Evolutionary conservation across 257 asterid species (phyloP), one percentile per base, ranked within the genome.

Genomic region (Mitragyna speciosa): DNA sequence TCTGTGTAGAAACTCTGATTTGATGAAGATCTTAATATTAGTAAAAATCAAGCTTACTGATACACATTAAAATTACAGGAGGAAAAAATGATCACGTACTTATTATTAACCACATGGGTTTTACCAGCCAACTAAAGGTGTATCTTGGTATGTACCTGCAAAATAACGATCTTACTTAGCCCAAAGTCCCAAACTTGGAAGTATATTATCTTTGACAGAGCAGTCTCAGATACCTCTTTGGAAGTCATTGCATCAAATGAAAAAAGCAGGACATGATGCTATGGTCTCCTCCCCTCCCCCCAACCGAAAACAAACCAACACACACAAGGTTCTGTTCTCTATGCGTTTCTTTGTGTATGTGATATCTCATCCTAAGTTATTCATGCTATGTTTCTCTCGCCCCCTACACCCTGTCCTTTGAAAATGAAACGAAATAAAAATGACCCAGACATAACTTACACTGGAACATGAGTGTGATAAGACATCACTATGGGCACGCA

Each of bases 391-490:
- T 43, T 31, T n/a, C n/a, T 47, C 61, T 72, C 16, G 0, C 12
- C 39, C 56, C 63, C 1, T 36, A 52, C 47, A 19, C 79, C 54
- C 20, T 33, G 6, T 11, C 36, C 39, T 36, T 36, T 58, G 36
- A 45, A 43, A 77, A 72, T 28, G 26, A 59, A 45, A 79, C 41
- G 58, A 30, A 66, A 70, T 52, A 77, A 16, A 43, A 56, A 56
- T 48, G 61, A 56, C 12, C 59, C 67, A 49, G 54, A 48, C 72
- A 49, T 15, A 70, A 82, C 93, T 41, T 92, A 95, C 99, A 93
- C 98, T 72, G 99, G 99, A 78, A 95, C 97, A 63, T 95, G 99
- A 47, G 99, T 95, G 92, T 95, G 99, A 83, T 95, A 95, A 3
- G 99, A 95, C 97, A 95, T 89, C 78, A 95, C 99, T 51, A 95